Evolutionary conservation across 2,329 filamentous ascomycete species (phyloP), one percentile per base, ranked within the genome.

Genomic region (Lojkania enalia): DNA sequence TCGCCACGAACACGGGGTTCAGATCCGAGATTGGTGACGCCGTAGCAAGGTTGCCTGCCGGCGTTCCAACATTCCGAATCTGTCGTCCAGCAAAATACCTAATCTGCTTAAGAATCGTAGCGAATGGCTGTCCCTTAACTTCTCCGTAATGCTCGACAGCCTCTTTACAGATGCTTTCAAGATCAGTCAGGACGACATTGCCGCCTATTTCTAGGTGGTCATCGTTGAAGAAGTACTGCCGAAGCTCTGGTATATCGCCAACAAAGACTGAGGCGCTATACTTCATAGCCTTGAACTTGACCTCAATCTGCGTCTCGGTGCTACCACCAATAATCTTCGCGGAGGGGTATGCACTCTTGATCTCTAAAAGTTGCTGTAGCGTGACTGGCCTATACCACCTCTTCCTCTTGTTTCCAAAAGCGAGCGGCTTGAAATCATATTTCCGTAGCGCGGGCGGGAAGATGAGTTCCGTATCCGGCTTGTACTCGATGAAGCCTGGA

Each of bases 291-390:
- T 97, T 97, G 80, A 99, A 97, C 71, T 96, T 96, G 73, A 95
- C 88, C 72, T 99, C 94, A 49, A 99, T 97, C 71, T 97, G 94
- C 0, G 92, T 97, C 70, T 99, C 94, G 2, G 91, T 95, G 66
- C 90, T 96, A 49, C 94, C 94, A 38, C 90, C 92, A 49, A 99
- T 96, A 49, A 99, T 84, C 71, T 97, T 99, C 3, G 92, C 90
- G 19, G 85, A 83, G 0, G 92, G 92, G 55, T 90, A 86, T 0
- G 81, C 84, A 58, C 79, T 84, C 75, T 97, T 97, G 73, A 99
- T 96, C 64, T 96, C 87, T 13, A 97, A 79, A 13, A 99, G 76
- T 64, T 99, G 91, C 29, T 89, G 78, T 13, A 97, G 66, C 0
- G 88, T 96, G 21, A 90, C 86, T 0, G 94, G 94, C 13, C 94